Evolutionary conservation across 2,329 filamentous ascomycete species (phyloP).

Genomic region (Tolypocladium paradoxum): DNA sequence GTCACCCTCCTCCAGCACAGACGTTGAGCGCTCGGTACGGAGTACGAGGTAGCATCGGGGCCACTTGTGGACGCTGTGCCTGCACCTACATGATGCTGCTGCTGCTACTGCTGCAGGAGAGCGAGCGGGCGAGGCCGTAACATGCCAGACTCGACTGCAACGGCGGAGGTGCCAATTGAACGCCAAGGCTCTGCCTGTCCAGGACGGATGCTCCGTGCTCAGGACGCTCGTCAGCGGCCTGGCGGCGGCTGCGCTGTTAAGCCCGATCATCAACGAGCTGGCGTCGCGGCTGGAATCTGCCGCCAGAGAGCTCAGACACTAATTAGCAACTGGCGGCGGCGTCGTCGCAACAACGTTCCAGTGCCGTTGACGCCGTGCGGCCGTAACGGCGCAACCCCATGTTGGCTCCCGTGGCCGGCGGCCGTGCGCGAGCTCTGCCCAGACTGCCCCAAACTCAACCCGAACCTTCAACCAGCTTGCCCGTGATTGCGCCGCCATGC

Average conservation of each 20-base stretch:
- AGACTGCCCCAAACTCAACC: too few species aligned
- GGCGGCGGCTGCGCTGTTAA: neutral
- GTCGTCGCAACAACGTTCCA: too few species aligned
- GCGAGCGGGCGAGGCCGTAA: neutral
- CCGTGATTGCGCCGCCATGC: neutral
- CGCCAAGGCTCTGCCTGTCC: too few species aligned
- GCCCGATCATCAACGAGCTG: neutral
- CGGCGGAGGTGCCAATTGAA: too few species aligned
- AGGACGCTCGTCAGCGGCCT: neutral
- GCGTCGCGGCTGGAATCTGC: neutral
- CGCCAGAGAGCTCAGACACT: neutral
- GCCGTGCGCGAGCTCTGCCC: too few species aligned
- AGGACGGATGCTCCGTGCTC: neutral
- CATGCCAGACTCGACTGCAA: neutral
- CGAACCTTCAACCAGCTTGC: neutral
- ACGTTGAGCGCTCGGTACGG: neutral
- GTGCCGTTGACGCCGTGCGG: too few species aligned
- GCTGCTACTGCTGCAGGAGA: neutral
- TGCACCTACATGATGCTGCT: neutral
- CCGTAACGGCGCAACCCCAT: neutral
- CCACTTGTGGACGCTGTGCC: neutral
- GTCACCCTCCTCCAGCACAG: neutral
- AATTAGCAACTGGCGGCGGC: too few species aligned
- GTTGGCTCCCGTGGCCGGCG: neutral
- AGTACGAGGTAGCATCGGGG: neutral